phyloP scores from a whole-genome alignment of 352 stramenopile species.

The Sclerospora graminicola region DNA sequence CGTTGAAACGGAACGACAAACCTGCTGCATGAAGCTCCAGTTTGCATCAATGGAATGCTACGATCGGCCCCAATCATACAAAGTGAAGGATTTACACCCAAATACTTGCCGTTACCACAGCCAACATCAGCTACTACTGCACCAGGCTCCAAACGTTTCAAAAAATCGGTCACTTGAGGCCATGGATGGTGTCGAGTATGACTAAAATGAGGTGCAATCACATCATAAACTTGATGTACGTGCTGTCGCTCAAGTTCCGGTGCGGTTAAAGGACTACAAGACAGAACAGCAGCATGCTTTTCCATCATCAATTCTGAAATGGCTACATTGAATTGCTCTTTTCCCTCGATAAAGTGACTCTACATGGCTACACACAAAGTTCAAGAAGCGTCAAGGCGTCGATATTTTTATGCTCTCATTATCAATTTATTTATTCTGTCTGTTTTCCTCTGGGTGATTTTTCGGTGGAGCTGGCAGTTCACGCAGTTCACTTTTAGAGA shows the following conservation, averaged over 20 bases:
- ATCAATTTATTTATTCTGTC: too few relatives aligned
- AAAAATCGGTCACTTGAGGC: conserved; percentile 63
- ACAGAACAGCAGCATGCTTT: not conserved
- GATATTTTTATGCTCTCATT: too few relatives aligned
- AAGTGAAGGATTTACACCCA: conserved; percentile 43
- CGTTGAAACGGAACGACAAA: conserved; percentile 8
- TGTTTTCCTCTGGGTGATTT: too few relatives aligned
- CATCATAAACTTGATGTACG: conserved; percentile 80
- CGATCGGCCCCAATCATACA: conserved; percentile 66
- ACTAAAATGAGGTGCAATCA: conserved; percentile 76
- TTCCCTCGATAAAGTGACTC: too few relatives aligned
- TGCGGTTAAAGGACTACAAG: conserved; percentile 21
- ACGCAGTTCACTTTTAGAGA: too few relatives aligned
- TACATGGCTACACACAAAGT: too few relatives aligned
- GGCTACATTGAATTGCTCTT: conserved; percentile 3
- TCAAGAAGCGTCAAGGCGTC: too few relatives aligned
- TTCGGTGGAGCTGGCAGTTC: too few relatives aligned
- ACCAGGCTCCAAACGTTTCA: conserved; percentile 30
- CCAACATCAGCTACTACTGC: conserved; percentile 65
- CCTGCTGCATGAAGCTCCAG: conserved; percentile 28
- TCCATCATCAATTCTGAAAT: conserved; percentile 10
- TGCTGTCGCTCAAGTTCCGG: conserved; percentile 64
- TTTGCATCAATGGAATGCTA: conserved; percentile 60
- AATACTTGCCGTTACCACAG: conserved; percentile 82
- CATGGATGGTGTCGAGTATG: conserved; percentile 76